Base-by-base conservation (phyloP, 306 rosid genomes). In the Quercus alba region DNA sequence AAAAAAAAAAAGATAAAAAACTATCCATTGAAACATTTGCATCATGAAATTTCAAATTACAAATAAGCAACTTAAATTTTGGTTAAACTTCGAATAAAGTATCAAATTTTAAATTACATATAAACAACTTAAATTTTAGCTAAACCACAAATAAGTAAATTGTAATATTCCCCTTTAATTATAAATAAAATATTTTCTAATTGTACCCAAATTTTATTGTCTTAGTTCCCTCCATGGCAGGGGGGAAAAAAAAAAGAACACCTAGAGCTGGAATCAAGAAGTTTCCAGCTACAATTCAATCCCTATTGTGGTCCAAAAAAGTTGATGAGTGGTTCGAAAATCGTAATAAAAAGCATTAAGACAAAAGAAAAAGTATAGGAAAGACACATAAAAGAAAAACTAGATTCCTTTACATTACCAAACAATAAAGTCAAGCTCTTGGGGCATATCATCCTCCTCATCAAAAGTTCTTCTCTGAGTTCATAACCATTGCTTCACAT, bases 251-350 rank as follows among this genome's bases (percentile, higher is more conserved):
- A 75, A 38, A 77, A 20, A 61, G 6, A 11, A 33, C 12, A 79
- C 35, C 18, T 7, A 41, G 63, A 20, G 18, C 17, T 38, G 25
- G 78, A 72, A 30, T 26, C 68, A 21, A 66, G 78, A 70, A 68
- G 75, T 12, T 62, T 58, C 35, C 49, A 31, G 64, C 67, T n/a
- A 28, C 51, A 2, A 14, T 23, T 15, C 46, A 7, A 18, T 35
- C n/a, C 28, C 28, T 20, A 35, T 54, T 62, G 70, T n/a, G 38
- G 19, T 72, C 26, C 84, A 81, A 71, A 84, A 56, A 13, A 79
- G 73, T 57, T 75, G 88, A 81, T 59, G 85, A 71, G 5, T 30
- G 26, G 78, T 77, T 51, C 11, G 28, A 59, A 69, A 15, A 0
- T 49, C 51, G 57, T 30, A 66, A 56, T 76, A 68, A 21, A 80